Evolutionary conservation across 2,329 filamentous ascomycete genomes (phyloP).

Genomic region (Volutella citrinella): DNA sequence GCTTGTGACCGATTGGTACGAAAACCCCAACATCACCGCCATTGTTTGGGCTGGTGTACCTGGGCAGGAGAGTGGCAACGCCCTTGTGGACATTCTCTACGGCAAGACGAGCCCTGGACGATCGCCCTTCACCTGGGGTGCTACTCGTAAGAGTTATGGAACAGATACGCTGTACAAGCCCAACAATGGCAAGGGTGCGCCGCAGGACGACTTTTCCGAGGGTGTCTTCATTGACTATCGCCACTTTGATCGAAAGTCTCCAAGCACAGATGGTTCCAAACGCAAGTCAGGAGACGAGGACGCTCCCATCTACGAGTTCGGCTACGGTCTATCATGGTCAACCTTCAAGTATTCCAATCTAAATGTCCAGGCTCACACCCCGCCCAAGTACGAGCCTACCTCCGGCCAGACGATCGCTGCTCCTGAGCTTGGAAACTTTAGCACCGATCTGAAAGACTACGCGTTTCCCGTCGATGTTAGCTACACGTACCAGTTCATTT

Average conservation of each 20-base stretch:
- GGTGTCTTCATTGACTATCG: constrained; percentile 73
- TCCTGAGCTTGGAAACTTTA: constrained; percentile 62
- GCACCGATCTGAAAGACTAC: constrained; percentile 62
- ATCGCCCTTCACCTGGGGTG: constrained; percentile 77
- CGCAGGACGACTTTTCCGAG: constrained; percentile 72
- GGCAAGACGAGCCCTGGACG: constrained; percentile 77
- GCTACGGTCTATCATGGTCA: constrained; percentile 77
- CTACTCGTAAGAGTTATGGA: constrained; percentile 64
- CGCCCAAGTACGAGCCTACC: constrained; percentile 54
- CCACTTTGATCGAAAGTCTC: constrained; percentile 62
- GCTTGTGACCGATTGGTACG: constrained; percentile 69
- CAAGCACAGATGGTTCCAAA: constrained; percentile 24
- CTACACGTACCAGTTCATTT: constrained; percentile 57
- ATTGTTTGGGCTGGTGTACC: constrained; percentile 81
- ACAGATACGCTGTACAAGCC: constrained; percentile 64
- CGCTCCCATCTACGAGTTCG: constrained; percentile 76
- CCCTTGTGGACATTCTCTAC: constrained; percentile 79
- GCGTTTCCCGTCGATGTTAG: constrained; percentile 61
- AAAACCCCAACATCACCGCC: constrained; percentile 76
- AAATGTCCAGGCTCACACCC: constrained; percentile 48
- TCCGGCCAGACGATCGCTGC: constrained; percentile 61
- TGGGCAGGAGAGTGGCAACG: constrained; percentile 79
- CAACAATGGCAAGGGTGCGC: constrained; percentile 64
- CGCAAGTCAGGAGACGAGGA: constrained; percentile 20
- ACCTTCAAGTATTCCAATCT: constrained; percentile 74